These are phyloP conservation scores for Ustilago crameri DNA, from an alignment of 1,284 basidiomycete species.

Conservation along the genomic window DNA sequence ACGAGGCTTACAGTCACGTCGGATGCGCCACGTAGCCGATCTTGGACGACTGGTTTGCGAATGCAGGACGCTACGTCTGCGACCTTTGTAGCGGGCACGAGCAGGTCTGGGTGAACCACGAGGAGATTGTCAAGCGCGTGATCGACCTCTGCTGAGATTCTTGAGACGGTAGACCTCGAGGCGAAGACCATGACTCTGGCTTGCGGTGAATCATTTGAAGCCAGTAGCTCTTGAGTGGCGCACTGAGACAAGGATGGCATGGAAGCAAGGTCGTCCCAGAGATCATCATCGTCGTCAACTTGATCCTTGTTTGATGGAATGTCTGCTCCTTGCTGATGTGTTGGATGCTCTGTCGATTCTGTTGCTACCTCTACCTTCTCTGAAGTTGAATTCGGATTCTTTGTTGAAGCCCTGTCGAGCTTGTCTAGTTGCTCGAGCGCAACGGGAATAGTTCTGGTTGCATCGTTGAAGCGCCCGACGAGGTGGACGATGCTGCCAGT, in stretches of 20 bases:
- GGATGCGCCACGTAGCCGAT: slow-evolving; percentile 47
- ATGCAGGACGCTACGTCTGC: slow-evolving; percentile 60
- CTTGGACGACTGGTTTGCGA: slow-evolving; percentile 61
- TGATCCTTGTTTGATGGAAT: neutral
- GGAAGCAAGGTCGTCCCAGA: slow-evolving; percentile 50
- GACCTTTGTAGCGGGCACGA: slow-evolving; percentile 60
- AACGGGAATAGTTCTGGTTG: slow-evolving; percentile 10
- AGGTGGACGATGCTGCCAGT: slow-evolving; percentile 52
- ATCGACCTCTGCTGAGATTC: slow-evolving; percentile 2
- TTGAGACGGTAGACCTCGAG: slow-evolving; percentile 8
- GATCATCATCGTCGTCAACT: slow-evolving; percentile 37
- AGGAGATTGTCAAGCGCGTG: slow-evolving; percentile 55
- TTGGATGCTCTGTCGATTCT: neutral
- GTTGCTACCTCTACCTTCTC: slow-evolving; percentile 15
- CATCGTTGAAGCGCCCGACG: slow-evolving; percentile 46
- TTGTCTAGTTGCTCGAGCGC: slow-evolving; percentile 1
- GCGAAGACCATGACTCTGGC: slow-evolving; percentile 36
- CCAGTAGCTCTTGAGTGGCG: slow-evolving; percentile 30
- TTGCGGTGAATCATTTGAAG: slow-evolving; percentile 10
- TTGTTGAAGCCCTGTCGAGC: neutral
- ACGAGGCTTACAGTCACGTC: slow-evolving; percentile 53
- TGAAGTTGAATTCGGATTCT: neutral
- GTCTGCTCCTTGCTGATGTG: neutral
- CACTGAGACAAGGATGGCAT: slow-evolving; percentile 39
- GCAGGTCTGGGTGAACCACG: slow-evolving; percentile 63